phyloP scores from a whole-genome alignment of 108 stramenopile species.

The Fragilaria crotonensis region DNA sequence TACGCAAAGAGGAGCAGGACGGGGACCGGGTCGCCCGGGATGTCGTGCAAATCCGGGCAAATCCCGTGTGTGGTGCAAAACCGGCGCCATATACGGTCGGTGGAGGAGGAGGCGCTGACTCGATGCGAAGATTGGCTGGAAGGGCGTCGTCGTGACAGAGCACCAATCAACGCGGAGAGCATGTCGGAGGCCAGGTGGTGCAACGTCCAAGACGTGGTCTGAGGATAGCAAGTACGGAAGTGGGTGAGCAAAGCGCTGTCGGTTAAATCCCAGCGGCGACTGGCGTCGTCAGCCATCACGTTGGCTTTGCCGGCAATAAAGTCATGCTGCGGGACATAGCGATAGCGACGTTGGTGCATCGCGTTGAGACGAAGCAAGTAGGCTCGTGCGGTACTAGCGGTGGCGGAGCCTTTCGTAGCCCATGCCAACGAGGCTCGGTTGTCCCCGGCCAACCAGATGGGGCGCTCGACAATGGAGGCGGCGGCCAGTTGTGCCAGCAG shows the following conservation, averaged over 20 bases:
- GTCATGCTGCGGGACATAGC: too few species aligned
- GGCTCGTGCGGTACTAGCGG: not conserved
- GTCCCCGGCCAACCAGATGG: conserved; percentile 9
- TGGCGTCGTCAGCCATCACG: too few species aligned
- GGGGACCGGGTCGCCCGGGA: conserved; percentile 30
- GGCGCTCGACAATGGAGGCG: conserved; percentile 3
- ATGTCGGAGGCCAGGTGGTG: not conserved
- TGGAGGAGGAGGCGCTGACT: too few species aligned
- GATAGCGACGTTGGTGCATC: conserved; percentile 13
- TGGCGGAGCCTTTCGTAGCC: conserved; percentile 3
- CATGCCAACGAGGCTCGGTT: too few species aligned
- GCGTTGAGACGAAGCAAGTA: conserved; percentile 2
- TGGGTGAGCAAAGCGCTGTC: conserved; percentile 1
- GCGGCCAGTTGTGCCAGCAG: conserved; percentile 9
- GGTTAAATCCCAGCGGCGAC: conserved; percentile 4
- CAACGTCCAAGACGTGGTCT: not conserved
- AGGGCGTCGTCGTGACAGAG: conserved; percentile 3
- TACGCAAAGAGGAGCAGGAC: conserved; percentile 35
- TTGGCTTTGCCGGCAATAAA: too few species aligned
- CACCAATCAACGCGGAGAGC: conserved; percentile 4
- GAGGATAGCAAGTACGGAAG: conserved; percentile 2
- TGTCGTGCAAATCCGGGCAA: too few species aligned
- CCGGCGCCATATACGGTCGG: too few species aligned
- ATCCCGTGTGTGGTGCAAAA: too few species aligned
- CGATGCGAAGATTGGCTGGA: too few species aligned